Base-by-base conservation (phyloP, 768 basidiomycete genomes). In the Leucosporidium creatinivorum region DNA sequence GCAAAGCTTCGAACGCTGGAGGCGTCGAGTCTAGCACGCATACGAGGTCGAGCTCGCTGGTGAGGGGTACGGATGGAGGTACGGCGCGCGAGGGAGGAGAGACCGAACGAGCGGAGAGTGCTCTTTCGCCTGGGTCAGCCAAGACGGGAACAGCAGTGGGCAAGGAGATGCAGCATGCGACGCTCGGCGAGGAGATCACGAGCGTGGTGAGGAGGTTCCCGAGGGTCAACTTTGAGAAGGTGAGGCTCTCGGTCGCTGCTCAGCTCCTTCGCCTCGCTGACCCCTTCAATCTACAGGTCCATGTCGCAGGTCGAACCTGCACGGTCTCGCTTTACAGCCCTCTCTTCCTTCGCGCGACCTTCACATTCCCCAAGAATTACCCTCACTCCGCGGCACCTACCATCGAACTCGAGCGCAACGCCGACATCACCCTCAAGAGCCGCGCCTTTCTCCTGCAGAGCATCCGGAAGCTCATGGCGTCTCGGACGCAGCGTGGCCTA, bases 271-370 rank as follows among this genome's bases (percentile, higher is more conserved):
- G 10, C 8, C 39, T 44, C 25, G 8, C 52, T 10, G 30, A 23
- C 10, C 52, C 8, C 33, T 33, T 26, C 5, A 18, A 9, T 12
- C 18, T 21, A 21, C 64, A 82, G 80, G 77, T 81, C 61, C 80
- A 81, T 66, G 68, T 80, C 39, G 75, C 75, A 18, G 78, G 79
- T 73, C 85, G 91, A 15, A 87, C 85, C 19, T 89, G 90, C 73
- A 92, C 91, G 2, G 81, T 96, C 57, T 89, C 91, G 6, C 80
- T 97, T 52, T 86, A 90, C 69, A 90, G 90, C 3, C 92, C 91
- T 3, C 25, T 88, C 88, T 69, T 73, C 61, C 52, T 73, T 26
- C 86, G 93, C 1, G 84, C 94, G 31, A 87, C 89, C 1, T 93
- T 96, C 79, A 86, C 85, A 2, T 97, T 97, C 74, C 93, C 94